phyloP scores from a whole-genome alignment of 1,284 basidiomycete species.

The Schizophyllum commune region DNA sequence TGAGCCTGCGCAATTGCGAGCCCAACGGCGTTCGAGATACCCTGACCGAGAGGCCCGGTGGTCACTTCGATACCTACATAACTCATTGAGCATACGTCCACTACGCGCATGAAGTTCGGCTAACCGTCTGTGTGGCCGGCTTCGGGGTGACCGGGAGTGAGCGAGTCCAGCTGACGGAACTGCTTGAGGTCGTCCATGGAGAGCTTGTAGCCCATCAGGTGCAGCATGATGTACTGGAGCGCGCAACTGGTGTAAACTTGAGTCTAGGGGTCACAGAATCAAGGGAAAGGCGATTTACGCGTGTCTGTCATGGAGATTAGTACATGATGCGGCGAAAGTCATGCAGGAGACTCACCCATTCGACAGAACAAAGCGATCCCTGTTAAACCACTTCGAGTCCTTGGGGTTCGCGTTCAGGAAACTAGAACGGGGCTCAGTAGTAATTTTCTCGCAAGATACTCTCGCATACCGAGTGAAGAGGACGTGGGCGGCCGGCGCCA shows the following conservation, averaged over 20 bases:
- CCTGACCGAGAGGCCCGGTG: constrained; percentile 93
- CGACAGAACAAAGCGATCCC: constrained; percentile 84
- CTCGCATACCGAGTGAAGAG: constrained; percentile 65
- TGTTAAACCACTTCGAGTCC: constrained; percentile 87
- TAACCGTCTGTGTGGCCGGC: constrained; percentile 78
- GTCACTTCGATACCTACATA: constrained; percentile 80
- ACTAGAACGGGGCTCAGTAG: constrained; percentile 25
- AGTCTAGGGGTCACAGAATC: constrained; percentile 2
- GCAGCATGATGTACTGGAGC: constrained; percentile 78
- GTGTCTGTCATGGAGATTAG: constrained; percentile 32
- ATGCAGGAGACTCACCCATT: constrained; percentile 49
- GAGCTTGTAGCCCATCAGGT: constrained; percentile 80
- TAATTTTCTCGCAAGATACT: background rate
- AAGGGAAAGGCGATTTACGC: constrained; percentile 40
- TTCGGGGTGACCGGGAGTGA: constrained; percentile 92
- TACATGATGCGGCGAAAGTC: constrained; percentile 5
- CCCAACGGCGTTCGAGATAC: constrained; percentile 89
- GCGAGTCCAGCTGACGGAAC: constrained; percentile 82
- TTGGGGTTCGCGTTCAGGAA: constrained; percentile 85
- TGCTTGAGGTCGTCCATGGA: constrained; percentile 79
- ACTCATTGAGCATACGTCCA: background rate
- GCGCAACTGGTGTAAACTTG: constrained; percentile 52
- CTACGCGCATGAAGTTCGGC: constrained; percentile 3
- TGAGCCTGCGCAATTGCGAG: constrained; percentile 91
- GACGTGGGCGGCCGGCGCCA: constrained; percentile 86